These are phyloP conservation scores for Acrodontium crateriforme DNA, from an alignment of 2,329 filamentous ascomycete species.

Conservation along the genomic window DNA sequence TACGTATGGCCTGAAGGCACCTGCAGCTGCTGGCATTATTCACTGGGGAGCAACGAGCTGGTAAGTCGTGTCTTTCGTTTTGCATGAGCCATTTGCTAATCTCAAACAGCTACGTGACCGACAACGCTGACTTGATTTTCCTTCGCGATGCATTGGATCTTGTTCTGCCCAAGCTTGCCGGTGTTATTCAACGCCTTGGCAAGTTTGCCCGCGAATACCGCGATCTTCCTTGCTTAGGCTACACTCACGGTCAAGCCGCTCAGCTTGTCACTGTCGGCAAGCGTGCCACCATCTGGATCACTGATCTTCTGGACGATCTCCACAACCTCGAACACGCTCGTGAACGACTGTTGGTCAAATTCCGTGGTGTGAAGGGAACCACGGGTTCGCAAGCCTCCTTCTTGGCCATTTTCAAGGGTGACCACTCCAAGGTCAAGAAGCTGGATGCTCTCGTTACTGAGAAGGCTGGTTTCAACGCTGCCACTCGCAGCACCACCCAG, in stretches of 20 bases:
- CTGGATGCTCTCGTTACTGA: conserved; percentile 50
- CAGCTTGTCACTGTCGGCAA: conserved; percentile 47
- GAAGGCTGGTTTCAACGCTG: conserved; percentile 50
- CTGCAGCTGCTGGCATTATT: conserved; percentile 69
- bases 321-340: conserved; percentile 57
- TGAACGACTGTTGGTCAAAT: conserved; percentile 45
- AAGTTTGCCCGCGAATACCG: conserved; percentile 62
- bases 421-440: conserved; percentile 46
- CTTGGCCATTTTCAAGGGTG: conserved; percentile 51
- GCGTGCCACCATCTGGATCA: conserved; percentile 59
- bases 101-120: conserved; percentile 42
- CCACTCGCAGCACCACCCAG: conserved; percentile 55
- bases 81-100: background rate
- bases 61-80: conserved; percentile 4
- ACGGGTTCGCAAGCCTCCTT: conserved; percentile 71
- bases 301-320: conserved; percentile 64
- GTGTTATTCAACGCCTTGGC: conserved; percentile 60
- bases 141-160: conserved; percentile 61
- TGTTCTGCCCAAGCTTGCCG: conserved; percentile 64
- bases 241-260: conserved; percentile 58
- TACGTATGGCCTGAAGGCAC: conserved; percentile 56
- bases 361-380: conserved; percentile 61
- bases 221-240: conserved; percentile 57
- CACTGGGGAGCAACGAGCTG: conserved; percentile 57
- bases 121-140: conserved; percentile 68